Conservation (phyloP, 2,329 filamentous ascomycete genomes). For the Sclerotinia nivalis region DNA sequence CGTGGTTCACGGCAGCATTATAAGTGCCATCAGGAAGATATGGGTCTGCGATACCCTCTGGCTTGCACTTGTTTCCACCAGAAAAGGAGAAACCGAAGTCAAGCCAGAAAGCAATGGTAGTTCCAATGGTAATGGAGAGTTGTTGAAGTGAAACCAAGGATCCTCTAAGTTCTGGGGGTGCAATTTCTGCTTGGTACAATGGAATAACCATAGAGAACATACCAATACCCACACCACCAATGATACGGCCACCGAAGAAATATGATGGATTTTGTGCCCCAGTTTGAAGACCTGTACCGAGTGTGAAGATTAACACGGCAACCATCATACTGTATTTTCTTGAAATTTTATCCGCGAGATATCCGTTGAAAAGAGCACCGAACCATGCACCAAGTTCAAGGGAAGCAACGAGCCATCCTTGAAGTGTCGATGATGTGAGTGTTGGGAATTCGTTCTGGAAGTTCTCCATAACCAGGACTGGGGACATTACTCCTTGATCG, state of each 20-base stretch:
- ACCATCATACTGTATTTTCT: constrained; percentile 54
- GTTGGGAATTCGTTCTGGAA: constrained; percentile 43
- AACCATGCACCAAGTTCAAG: constrained; percentile 44
- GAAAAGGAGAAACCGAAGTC: constrained; percentile 59
- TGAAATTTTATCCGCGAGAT: constrained; percentile 52
- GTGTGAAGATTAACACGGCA: constrained; percentile 50
- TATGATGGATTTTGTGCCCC: constrained; percentile 50
- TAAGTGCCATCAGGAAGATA: constrained; percentile 27
- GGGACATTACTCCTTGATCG: constrained; percentile 43
- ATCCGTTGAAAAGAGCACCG: constrained; percentile 30
- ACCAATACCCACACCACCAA: constrained; percentile 54
- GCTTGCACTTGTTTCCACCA: constrained; percentile 42
- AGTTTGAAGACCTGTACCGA: constrained; percentile 52
- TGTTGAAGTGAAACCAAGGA: constrained; percentile 63
- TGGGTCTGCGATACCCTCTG: constrained; percentile 16
- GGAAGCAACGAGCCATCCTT: constrained; percentile 42
- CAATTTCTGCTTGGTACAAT: constrained; percentile 63
- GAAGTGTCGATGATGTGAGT: constrained; percentile 39
- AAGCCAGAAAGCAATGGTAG: constrained; percentile 52
- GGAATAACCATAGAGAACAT: constrained; percentile 53
- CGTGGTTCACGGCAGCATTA: constrained; percentile 56
- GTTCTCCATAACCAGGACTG: constrained; percentile 44
- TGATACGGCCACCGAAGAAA: constrained; percentile 53
- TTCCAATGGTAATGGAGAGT: constrained; percentile 57
- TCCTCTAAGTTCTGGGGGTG: constrained; percentile 56